Base-by-base conservation (phyloP, 345 rosid species). In the Aethionema arabicum region DNA sequence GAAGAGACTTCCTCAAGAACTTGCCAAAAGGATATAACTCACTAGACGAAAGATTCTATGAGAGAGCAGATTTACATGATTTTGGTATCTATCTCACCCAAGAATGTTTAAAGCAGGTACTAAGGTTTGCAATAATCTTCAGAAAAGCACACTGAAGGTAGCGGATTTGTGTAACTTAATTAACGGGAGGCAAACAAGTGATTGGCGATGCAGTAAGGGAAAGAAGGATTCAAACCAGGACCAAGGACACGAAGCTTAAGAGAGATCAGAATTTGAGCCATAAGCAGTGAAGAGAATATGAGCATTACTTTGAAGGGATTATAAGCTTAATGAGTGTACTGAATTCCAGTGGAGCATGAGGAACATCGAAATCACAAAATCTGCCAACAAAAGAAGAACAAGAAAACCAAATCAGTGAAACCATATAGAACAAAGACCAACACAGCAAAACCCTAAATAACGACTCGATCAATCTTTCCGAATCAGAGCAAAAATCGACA, bases 141-240 rank as follows among this genome's bases (percentile, higher is more conserved):
- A 72, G 61, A 52, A 15, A 4, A 44, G 21, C 27, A 64, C n/a
- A 57, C 7, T 15, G n/a, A 44, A 70, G 50, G 3, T 52, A 7
- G 45, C 63, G 44, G 57, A 44, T 48, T 77, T 52, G 64, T 65
- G 68, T 56, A 62, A 62, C 58, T 32, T 2, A 78, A 50, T 81
- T 82, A 82, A 65, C 88, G 85, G 71, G 85, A 81, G 59, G 79
- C 69, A 43, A 51, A 3, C 8, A 73, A 79, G 82, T 93, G 86
- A 87, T 93, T 76, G 69, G 95, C 97, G 14, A 93, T 44, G 85
- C 99, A 93, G 70, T 78, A 87, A 4, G 99, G 99, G 69, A 80
- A 70, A 73, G 82, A 84, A 1, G 97, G 97, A 87, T 90, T 93
- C 88, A 90, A 80, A 45, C 85, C 95, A 46, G 99, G 97, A 12